Percentiles rank a stretch among this genome's conserved stretches.
These are phyloP conservation scores for Nakaseomyces sp. DNA, from an alignment of 1,139 yeast genomes.

Conservation along the genomic window DNA sequence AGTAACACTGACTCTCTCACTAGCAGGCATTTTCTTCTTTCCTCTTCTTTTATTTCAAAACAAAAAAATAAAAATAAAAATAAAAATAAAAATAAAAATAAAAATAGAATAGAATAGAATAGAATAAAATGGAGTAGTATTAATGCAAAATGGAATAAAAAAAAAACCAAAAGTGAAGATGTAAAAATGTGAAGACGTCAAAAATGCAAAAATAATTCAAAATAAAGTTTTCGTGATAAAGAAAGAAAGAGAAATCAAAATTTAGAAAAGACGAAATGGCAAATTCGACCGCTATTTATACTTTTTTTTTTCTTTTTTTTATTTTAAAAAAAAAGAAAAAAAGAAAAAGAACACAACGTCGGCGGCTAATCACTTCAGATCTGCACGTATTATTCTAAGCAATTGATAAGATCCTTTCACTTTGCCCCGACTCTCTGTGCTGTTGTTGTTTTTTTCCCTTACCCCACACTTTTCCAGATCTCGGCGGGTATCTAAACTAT, in stretches of 20 bases:
- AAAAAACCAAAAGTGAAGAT: no score
- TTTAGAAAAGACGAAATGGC: not conserved
- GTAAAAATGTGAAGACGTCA: no score
- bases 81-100: not conserved
- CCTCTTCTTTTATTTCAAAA: not conserved
- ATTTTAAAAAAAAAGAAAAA: not conserved
- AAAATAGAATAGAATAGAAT: not conserved
- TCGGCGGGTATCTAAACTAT: not conserved
- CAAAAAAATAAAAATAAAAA: not conserved
- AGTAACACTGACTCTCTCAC: conserved; percentile 18
- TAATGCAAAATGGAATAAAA: no score
- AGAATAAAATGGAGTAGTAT: no score
- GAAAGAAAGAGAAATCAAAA: not conserved
- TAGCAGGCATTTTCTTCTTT: conserved; percentile 7
- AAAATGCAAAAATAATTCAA: no score
- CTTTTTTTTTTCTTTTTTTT: not conserved
- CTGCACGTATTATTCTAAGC: not conserved
- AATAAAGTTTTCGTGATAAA: not conserved
- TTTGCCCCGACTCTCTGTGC: no score
- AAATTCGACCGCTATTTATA: conserved; percentile 1
- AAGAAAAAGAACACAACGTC: not conserved
- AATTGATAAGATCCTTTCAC: not conserved
- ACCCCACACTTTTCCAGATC: not conserved
- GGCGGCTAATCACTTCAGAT: not conserved
- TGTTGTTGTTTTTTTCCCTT: not conserved